Base-by-base conservation (phyloP, 805 yeast genomes). In the Martiniozyma abietophila region DNA sequence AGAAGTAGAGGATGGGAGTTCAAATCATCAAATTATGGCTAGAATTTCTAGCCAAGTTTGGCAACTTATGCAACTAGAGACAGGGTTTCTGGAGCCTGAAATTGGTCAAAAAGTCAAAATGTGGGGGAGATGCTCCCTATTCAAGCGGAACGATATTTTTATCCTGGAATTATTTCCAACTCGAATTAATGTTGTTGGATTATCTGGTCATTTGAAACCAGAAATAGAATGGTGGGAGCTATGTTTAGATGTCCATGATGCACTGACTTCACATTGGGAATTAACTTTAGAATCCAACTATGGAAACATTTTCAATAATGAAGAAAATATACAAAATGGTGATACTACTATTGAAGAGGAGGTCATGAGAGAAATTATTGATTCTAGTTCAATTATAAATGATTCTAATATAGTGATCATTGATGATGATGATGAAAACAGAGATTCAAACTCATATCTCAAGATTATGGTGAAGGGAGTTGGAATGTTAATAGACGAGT, bases 201-300 rank as follows among this genome's bases (percentile, higher is more conserved):
- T 24, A 9, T 34, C 39, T 5, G 50, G 50, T 10, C 21, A 64
- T 29, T 8, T 41, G 29, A 4, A 33, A 35, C 4, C 30, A 10
- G 68, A 67, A 34, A 29, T 63, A 7, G 40, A 45, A 7, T 62
- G 63, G 51, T 65, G 71, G 69, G 40, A 40, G 18, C 34, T 30
- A 6, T 48, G 58, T 1, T 21, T 63, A 23, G 25, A 41, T 6
- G 36, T 41, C 15, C 45, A 62, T 27, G 16, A 26, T 1, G 34
- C 20, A 6, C 17, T 34, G n/a, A 33, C 28, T 19, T 8, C 5
- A 6, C 18, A 20, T 15, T 38, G 38, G 34, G 11, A n/a, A 6
- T 18, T 31, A 18, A 12, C 16, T 22, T 19, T 23, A 18, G 25
- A 11, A 24, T 17, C 31, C 32, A 6, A 19, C 17, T 23, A n/a